A percentile compares a stretch with the other conserved stretches of the same genome.
These are phyloP conservation scores for Osmanthus fragrans DNA, from an alignment of 257 asterid genomes.

Conservation along the genomic window DNA sequence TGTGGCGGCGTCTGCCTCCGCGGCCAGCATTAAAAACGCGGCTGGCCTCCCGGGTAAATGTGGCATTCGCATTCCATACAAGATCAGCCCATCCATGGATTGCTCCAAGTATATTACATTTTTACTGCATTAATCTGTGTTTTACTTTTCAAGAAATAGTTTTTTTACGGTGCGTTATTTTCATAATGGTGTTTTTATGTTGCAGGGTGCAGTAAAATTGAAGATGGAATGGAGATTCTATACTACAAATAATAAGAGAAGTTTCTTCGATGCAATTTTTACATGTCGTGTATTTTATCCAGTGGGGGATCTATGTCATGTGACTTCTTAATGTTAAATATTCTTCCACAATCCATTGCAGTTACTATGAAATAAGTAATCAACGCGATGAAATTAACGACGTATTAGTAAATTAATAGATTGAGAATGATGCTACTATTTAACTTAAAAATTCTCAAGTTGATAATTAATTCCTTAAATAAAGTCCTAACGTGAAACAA, in stretches of 20 bases:
- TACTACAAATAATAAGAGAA: not conserved
- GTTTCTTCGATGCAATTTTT: not conserved
- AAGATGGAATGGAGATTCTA: not conserved
- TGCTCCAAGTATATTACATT: not conserved
- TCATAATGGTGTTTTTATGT: not conserved
- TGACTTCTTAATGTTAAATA: too few species aligned
- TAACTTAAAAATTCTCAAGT: too few species aligned
- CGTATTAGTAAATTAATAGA: too few species aligned
- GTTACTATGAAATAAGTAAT: too few species aligned
- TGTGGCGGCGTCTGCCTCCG: not conserved
- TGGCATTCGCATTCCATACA: not conserved
- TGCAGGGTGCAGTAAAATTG: not conserved
- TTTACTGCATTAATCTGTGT: not conserved
- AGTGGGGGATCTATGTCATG: too few species aligned
- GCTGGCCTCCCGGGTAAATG: not conserved
- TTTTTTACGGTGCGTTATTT: not conserved
- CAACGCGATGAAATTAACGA: too few species aligned
- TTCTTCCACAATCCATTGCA: not conserved
- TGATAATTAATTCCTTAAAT: too few species aligned
- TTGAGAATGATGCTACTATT: too few species aligned
- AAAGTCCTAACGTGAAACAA: too few species aligned
- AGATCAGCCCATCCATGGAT: conserved; percentile 3
- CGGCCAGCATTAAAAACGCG: not conserved
- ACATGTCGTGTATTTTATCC: too few species aligned
- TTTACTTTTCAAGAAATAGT: not conserved